Evolutionary conservation across 1,139 yeast species (phyloP).

Genomic region (Pichia sp.): DNA sequence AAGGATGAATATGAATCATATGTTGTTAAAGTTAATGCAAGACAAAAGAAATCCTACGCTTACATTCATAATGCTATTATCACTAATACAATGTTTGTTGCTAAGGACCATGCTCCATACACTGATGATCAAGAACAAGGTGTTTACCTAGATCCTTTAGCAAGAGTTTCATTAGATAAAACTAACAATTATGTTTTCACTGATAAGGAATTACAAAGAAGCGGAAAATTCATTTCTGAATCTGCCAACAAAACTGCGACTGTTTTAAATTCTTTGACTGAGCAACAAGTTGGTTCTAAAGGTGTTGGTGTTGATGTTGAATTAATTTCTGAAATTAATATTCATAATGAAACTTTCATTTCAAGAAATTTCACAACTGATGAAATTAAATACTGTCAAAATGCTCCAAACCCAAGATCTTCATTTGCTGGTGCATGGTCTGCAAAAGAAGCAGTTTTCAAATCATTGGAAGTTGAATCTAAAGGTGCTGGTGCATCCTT

Average conservation of each 20-base stretch:
- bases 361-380: conserved; percentile 83
- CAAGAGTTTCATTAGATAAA: conserved; percentile 56
- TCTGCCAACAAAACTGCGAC: conserved; percentile 38
- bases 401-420: conserved; percentile 73
- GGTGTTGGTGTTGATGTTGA: conserved; percentile 98
- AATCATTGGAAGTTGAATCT: conserved; percentile 82
- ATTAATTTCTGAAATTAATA: conserved; percentile 70
- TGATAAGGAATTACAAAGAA: conserved; percentile 37
- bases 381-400: conserved; percentile 73
- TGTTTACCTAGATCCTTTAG: conserved; percentile 95
- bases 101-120: conserved; percentile 93
- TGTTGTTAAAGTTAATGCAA: conserved; percentile 60
- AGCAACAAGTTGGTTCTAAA: conserved; percentile 47
- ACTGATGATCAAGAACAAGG: conserved; percentile 76
- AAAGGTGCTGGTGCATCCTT: conserved; percentile 95
- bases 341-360: conserved; percentile 80
- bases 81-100: conserved; percentile 84
- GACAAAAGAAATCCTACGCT: conserved; percentile 89
- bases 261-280: conserved; percentile 39
- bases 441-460: conserved; percentile 98
- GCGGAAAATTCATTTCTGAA: conserved; percentile 31
- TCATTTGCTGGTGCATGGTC: conserved; percentile 98
- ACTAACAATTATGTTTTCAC: conserved; percentile 46
- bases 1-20: conserved; percentile 64
- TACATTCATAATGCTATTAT: conserved; percentile 95